Evolutionary conservation across 805 yeast genomes (phyloP), one percentile per base, ranked within the genome.

Genomic region (Henningerozyma blattae): DNA sequence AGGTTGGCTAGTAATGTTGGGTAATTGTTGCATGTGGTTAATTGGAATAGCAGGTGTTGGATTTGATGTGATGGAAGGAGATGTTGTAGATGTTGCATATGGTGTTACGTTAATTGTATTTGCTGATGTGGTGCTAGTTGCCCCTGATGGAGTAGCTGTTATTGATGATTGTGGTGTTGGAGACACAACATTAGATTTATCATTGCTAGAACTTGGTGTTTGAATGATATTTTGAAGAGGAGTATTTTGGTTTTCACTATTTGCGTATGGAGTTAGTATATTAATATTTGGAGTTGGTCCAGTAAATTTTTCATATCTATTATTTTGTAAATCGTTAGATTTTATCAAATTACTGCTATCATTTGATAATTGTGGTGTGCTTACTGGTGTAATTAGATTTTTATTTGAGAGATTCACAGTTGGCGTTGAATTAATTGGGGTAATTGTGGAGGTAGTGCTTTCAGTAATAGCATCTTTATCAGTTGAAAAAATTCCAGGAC

Each of bases 401-500:
- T 27, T 34, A 18, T 25, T 26, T n/a, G n/a, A n/a, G n/a, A n/a
- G n/a, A n/a, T n/a, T n/a, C n/a, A n/a, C n/a, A n/a, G n/a, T 6
- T 10, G 5, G 15, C n/a, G 27, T 8, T 24, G 12, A n/a, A 10
- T 8, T 9, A 24, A 15, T 10, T 6, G 27, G 7, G n/a, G 15
- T 8, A 24, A 10, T 5, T 8, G 27, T n/a, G n/a, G n/a, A n/a
- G n/a, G n/a, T n/a, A n/a, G n/a, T n/a, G n/a, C n/a, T n/a, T n/a
- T n/a, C 12, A 24, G 10, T 24, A n/a, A 13, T 24, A 7, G 7
- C 5, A 8, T 31, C 31, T 5, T 14, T 6, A 12, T 10, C 39
- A 28, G 38, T 48, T 41, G 39, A 42, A 38, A 18, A 41, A 42
- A 63, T 47, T 1, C 61, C 65, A 1, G 68, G 59, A 18, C 65